Base-by-base conservation (phyloP, 495 filamentous ascomycete species). In the Daldinia loculata region DNA sequence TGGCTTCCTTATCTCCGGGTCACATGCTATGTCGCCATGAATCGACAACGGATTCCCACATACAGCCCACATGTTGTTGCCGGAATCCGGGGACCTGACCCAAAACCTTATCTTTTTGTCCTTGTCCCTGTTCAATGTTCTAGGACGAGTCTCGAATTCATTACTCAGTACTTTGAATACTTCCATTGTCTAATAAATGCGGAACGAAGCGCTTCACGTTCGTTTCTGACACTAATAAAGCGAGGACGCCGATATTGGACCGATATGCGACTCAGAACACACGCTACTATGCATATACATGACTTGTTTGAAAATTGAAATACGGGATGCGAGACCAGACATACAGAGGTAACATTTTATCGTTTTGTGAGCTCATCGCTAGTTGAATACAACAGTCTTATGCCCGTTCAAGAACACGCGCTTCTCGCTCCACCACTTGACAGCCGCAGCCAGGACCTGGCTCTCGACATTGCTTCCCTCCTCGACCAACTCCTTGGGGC, bases 401-500 rank as follows among this genome's bases (percentile, higher is more conserved):
- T 86, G 84, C 26, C 89, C 89, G 74, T 93, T 92, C 45, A 93
- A 79, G 67, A 93, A 85, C 56, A 93, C 86, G 53, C 90, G 81
- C 55, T 86, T 85, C 83, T 93, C 90, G 17, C 88, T 87, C 76
- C 88, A 87, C 83, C 89, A 92, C 82, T 91, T 91, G 36, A 93
- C 89, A 7, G 90, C 90, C 6, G 89, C 84, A 6, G 89, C 89
- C 52, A 93, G 79, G 45, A 92, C 89, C 66, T 90, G 89, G 74
- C 88, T 91, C 82, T 93, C 90, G 7, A 92, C 88, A 70, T 91
- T 93, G 71, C 88, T 90, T 14, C 90, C 90, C 70, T 91, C 90
- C 60, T 89, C 86, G 4, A 90, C 89, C 77, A 93, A 77, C 77
- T 87, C 86, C 82, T 91, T 91, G 17, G 90, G 84, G 72, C 86